phyloP scores from a whole-genome alignment of 441 rosid species.

The Corymbia calophylla region DNA sequence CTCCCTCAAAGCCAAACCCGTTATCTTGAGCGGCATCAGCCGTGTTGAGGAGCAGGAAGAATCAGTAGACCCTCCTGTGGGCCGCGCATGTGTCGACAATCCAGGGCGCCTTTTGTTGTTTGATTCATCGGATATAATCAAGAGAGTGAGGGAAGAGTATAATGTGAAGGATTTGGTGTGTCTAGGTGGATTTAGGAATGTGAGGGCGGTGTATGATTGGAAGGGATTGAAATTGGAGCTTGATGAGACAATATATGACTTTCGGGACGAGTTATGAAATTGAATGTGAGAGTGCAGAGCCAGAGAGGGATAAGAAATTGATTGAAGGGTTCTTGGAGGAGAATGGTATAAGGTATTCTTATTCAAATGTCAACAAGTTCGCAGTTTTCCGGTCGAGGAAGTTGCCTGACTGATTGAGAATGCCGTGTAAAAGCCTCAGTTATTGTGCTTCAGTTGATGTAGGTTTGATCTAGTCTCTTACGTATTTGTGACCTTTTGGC shows the following conservation, averaged over 20 bases:
- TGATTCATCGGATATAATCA: background rate
- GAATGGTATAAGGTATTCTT: background rate
- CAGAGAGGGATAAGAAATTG: slow-evolving; percentile 31
- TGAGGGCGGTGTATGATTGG: slow-evolving; percentile 14
- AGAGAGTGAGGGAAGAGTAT: slow-evolving; percentile 1
- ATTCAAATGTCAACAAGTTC: slow-evolving; percentile 6
- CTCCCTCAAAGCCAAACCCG: slow-evolving; percentile 12
- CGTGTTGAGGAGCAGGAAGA: slow-evolving; percentile 12
- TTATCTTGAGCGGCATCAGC: slow-evolving; percentile 4
- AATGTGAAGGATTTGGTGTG: slow-evolving; percentile 5
- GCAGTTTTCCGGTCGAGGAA: slow-evolving; percentile 6
- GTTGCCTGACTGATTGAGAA: background rate
- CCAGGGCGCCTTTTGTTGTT: background rate
- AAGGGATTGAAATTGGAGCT: slow-evolving; percentile 12
- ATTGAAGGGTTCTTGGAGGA: slow-evolving; percentile 9
- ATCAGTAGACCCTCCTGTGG: slow-evolving; percentile 1
- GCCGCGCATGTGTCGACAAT: background rate
- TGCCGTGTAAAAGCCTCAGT: background rate
- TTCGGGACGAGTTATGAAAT: slow-evolving; percentile 8
- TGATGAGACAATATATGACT: slow-evolving; percentile 1
- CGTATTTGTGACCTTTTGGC: background rate
- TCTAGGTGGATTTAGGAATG: slow-evolving; percentile 14
- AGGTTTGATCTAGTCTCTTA: background rate
- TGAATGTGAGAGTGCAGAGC: slow-evolving; percentile 16
- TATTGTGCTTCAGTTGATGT: background rate